Base-by-base conservation (phyloP, 2,329 filamentous ascomycete species). In the Venturia carpophila region DNA sequence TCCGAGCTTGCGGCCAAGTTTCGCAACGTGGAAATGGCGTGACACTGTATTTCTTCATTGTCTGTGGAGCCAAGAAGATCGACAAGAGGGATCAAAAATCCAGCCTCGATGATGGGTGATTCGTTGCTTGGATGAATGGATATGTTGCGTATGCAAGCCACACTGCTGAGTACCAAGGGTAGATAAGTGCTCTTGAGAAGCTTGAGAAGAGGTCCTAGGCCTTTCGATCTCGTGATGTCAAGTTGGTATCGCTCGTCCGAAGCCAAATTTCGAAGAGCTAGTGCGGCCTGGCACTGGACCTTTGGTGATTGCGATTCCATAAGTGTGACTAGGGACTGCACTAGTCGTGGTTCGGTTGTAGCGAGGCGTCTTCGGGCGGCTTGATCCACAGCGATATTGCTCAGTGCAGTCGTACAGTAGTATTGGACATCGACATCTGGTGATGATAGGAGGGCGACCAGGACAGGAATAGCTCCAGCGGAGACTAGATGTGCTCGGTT, bases 231-330 rank as follows among this genome's bases (percentile, higher is more conserved):
- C 47, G 99, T 94, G 71, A 99, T 97, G 73, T 99, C 94, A 61
- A 99, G 85, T 77, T 99, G 94, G 73, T 99, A 99, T 75, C 97
- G 96, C 75, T 99, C 94, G 74, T 99, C 94, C 17, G 94, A 99
- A 5, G 94, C 94, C 63, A 99, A 82, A 74, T 99, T 99, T 71
- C 94, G 87, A 62, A 99, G 85, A 34, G 94, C 94, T 55, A 99
- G 81, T 27, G 94, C 94, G 64, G 94, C 94, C 79, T 99, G 94
- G 74, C 94, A 97, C 76, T 99, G 94, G 13, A 99, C 94, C 76
- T 97, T 99, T 60, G 92, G 92, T 1, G 93, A 97, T 21, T 91
- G 92, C 0, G 93, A 97, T 74, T 97, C 93, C 92, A 97, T 99
- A 34, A 99, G 82, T 71, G 94, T 91, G 64, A 99, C 94, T 61